A percentile compares a stretch with the other conserved stretches of the same genome.
These are phyloP conservation scores for Flaveria ramosissima DNA, from an alignment of 129 eudicot genomes.

Conservation along the genomic window DNA sequence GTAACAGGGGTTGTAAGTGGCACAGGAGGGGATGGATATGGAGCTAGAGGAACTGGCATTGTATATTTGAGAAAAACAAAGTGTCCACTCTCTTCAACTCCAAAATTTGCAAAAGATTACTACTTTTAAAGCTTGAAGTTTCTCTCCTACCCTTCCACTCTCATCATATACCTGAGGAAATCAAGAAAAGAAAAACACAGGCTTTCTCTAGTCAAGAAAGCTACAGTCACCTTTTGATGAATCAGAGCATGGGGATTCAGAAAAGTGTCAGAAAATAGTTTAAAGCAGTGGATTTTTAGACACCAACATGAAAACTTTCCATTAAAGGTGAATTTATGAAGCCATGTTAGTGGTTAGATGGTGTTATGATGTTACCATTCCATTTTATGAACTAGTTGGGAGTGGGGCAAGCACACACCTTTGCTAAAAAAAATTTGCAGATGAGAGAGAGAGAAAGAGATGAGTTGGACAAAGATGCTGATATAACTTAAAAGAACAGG, in stretches of 20 bases:
- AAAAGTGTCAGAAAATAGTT: slow-evolving; percentile 28
- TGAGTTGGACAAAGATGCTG: slow-evolving; percentile 42
- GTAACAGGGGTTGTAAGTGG: slow-evolving; percentile 59
- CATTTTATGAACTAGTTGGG: slow-evolving; percentile 45
- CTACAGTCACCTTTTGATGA: slow-evolving; percentile 31
- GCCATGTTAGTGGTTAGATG: slow-evolving; percentile 31
- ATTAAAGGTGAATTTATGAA: slow-evolving; percentile 30
- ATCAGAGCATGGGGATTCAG: slow-evolving; percentile 34
- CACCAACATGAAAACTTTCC: slow-evolving; percentile 38
- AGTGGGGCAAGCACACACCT: slow-evolving; percentile 58
- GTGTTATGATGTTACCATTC: slow-evolving; percentile 33
- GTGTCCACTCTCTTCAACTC: slow-evolving; percentile 22
- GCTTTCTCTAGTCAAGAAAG: slow-evolving; percentile 24
- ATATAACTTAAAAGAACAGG: slow-evolving; percentile 9
- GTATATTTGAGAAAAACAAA: slow-evolving; percentile 30
- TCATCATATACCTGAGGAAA: slow-evolving; percentile 39
- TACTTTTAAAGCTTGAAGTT: slow-evolving; percentile 33
- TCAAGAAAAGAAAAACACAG: slow-evolving; percentile 18
- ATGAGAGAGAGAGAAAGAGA: slow-evolving; percentile 35
- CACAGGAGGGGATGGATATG: slow-evolving; percentile 70
- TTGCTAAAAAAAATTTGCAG: slow-evolving; percentile 44
- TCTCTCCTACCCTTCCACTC: slow-evolving; percentile 23
- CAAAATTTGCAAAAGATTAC: slow-evolving; percentile 42
- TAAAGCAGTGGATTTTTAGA: not conserved
- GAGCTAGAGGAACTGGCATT: slow-evolving; percentile 94